Evolutionary conservation across 202 grass and related monocot genomes (phyloP).

Genomic region (Schoenoplectus tabernaemontani): DNA sequence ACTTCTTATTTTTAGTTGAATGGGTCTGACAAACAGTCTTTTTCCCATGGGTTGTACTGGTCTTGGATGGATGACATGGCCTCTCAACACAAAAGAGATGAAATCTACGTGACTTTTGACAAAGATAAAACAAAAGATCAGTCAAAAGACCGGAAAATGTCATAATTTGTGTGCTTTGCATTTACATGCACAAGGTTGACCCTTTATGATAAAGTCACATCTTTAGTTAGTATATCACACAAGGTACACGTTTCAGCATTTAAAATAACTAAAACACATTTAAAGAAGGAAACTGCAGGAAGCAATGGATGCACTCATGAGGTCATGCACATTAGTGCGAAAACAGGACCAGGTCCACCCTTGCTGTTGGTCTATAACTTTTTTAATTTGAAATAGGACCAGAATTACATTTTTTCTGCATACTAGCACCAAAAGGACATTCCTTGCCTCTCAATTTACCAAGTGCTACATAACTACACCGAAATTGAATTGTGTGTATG

Average conservation of each 20-base stretch:
- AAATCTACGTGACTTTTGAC: background rate
- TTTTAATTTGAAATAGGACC: background rate
- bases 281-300: background rate
- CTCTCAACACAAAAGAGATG: background rate
- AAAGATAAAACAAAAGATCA: background rate
- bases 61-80: background rate
- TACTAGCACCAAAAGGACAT: background rate
- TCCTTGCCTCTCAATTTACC: background rate
- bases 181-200: background rate
- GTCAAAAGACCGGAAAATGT: conserved; percentile 1
- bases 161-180: background rate
- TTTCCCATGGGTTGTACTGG: background rate
- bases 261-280: background rate
- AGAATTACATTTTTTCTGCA: background rate
- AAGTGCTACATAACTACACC: background rate
- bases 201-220: background rate
- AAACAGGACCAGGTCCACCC: background rate
- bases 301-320: background rate
- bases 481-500: background rate
- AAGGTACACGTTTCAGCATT: background rate
- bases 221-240: background rate
- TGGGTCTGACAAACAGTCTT: background rate
- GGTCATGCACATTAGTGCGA: background rate
- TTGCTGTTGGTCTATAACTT: background rate
- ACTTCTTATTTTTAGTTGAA: background rate